phyloP scores from a whole-genome alignment of 352 stramenopile genomes.

The Globisporangium megalacanthum region DNA sequence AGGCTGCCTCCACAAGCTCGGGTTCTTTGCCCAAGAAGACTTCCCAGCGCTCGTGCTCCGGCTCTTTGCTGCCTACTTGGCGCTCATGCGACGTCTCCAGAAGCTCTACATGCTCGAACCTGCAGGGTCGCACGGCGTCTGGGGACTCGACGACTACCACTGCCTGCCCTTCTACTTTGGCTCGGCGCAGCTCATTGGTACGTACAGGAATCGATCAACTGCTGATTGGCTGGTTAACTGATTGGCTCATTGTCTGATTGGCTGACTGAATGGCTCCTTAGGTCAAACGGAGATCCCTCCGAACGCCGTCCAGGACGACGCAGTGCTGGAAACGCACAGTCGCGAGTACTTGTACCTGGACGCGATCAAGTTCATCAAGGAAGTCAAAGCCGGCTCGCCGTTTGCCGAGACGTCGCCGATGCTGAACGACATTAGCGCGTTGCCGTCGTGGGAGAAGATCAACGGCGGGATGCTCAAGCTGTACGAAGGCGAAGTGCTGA shows the following conservation, averaged over 20 bases:
- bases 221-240: too few species aligned
- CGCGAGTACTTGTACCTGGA: conserved; percentile 91
- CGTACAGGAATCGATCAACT: neutral
- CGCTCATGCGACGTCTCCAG: conserved; percentile 92
- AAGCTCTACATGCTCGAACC: conserved; percentile 98
- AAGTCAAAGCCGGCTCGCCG: conserved; percentile 85
- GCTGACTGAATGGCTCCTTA: conserved; percentile 8
- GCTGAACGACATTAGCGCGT: conserved; percentile 89
- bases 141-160: conserved; percentile 99
- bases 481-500: conserved; percentile 96
- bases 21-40: conserved; percentile 82
- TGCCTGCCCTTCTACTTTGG: conserved; percentile 98
- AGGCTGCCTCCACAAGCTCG: conserved; percentile 87
- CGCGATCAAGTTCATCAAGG: conserved; percentile 90
- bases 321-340: conserved; percentile 49
- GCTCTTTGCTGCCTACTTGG: conserved; percentile 93
- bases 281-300: conserved; percentile 67
- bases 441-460: conserved; percentile 91
- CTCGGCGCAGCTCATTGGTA: conserved; percentile 90
- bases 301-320: conserved; percentile 69
- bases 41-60: conserved; percentile 85
- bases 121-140: conserved; percentile 98
- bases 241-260: too few species aligned
- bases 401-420: conserved; percentile 94
- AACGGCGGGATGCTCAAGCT: conserved; percentile 88